These are phyloP conservation scores for Ramichloridium luteum DNA, from an alignment of 2,329 filamentous ascomycete species.

Conservation along the genomic window DNA sequence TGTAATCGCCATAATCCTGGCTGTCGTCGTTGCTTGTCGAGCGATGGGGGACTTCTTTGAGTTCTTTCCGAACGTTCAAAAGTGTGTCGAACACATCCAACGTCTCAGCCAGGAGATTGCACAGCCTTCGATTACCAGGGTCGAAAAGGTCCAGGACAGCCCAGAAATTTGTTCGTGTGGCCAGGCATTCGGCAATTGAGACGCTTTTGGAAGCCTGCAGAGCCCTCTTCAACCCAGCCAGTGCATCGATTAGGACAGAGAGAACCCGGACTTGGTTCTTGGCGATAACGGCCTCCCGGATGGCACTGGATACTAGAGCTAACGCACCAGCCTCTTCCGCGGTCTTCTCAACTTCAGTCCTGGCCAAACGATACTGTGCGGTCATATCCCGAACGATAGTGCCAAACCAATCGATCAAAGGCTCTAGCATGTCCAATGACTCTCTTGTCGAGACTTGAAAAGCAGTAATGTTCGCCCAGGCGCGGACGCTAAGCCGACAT, in stretches of 20 bases:
- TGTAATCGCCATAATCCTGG: conserved; percentile 51
- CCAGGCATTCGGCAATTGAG: conserved; percentile 19
- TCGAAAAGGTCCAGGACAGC: conserved; percentile 42
- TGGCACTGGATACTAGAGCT: conserved; percentile 29
- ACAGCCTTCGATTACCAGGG: conserved; percentile 27
- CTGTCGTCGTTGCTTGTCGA: conserved; percentile 43
- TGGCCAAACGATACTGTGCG: conserved; percentile 43
- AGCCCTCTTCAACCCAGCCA: conserved; percentile 39
- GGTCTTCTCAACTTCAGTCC: conserved; percentile 46
- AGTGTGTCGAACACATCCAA: conserved; percentile 38
- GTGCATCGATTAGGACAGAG: conserved; percentile 39
- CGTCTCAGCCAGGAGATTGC: conserved; percentile 36
- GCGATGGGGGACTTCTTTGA: conserved; percentile 15
- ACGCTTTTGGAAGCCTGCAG: conserved; percentile 27
- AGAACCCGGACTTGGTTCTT: conserved; percentile 48
- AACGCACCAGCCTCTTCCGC: conserved; percentile 27
- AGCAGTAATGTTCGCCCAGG: conserved; percentile 45
- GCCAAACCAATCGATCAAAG: conserved; percentile 43
- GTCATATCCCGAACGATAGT: conserved; percentile 42
- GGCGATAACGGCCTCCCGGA: conserved; percentile 41
- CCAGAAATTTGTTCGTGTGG: conserved; percentile 29
- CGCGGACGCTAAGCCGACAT: conserved; percentile 44
- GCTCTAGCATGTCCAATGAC: conserved; percentile 30
- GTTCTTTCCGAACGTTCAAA: conserved; percentile 14
- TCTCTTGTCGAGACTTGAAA: conserved; percentile 46